Percentiles rank a stretch among this genome's conserved stretches.
Evolutionary conservation across 228 moss, liverwort and hornwort species (phyloP).

Genomic region (Sphagnum fallax): DNA sequence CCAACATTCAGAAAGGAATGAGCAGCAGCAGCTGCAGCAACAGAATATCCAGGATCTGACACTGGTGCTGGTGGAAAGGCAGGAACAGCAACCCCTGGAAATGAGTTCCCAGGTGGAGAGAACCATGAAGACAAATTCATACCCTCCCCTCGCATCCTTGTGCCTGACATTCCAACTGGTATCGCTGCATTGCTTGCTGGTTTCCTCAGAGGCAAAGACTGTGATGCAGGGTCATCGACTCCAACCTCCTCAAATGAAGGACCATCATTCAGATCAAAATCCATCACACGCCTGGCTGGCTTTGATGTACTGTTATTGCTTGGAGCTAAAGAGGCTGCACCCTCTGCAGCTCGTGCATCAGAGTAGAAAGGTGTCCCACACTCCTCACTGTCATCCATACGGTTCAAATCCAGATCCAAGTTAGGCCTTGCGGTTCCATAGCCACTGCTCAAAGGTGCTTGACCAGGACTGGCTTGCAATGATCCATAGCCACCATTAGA

Average conservation of each 20-base stretch:
- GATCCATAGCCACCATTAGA: slow-evolving; percentile 31
- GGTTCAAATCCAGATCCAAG: slow-evolving; percentile 80
- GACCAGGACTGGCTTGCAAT: not conserved
- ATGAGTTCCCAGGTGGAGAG: slow-evolving; percentile 30
- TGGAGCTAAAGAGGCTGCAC: slow-evolving; percentile 55
- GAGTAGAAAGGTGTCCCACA: slow-evolving; percentile 54
- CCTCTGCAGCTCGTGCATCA: slow-evolving; percentile 45
- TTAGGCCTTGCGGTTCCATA: slow-evolving; percentile 30
- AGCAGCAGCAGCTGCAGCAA: slow-evolving; percentile 33
- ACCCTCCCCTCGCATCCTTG: slow-evolving; percentile 55
- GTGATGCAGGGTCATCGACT: slow-evolving; percentile 50
- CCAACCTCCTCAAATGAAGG: slow-evolving; percentile 69
- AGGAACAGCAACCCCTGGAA: slow-evolving; percentile 31
- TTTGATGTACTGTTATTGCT: slow-evolving; percentile 72
- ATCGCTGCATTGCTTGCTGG: slow-evolving; percentile 29
- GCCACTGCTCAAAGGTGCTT: slow-evolving; percentile 28
- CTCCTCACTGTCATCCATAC: slow-evolving; percentile 93
- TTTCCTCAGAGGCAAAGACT: slow-evolving; percentile 45
- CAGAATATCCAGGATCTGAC: slow-evolving; percentile 57
- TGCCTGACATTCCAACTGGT: slow-evolving; percentile 33
- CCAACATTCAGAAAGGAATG: slow-evolving; percentile 69
- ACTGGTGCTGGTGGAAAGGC: slow-evolving; percentile 50
- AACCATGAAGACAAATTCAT: slow-evolving; percentile 67
- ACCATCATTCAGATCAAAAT: slow-evolving; percentile 93
- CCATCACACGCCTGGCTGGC: slow-evolving; percentile 52